These are phyloP conservation scores for Lactuca saligna DNA, from an alignment of 129 eudicot species.

Conservation along the genomic window DNA sequence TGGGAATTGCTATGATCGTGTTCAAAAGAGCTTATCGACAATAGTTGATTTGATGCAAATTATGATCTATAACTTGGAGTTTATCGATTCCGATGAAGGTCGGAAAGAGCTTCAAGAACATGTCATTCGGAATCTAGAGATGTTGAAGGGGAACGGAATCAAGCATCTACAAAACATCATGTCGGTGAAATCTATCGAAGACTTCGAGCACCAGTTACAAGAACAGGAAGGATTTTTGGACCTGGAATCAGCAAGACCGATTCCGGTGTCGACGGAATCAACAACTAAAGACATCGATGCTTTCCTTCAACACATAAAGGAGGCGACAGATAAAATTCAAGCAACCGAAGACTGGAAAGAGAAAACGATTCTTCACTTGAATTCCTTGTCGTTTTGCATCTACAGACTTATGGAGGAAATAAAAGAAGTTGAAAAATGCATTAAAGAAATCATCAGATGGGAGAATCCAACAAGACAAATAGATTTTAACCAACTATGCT, in stretches of 20 bases:
- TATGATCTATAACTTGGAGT: conserved; percentile 38
- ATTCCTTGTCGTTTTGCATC: conserved; percentile 57
- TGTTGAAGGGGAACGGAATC: conserved; percentile 41
- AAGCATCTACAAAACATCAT: conserved; percentile 34
- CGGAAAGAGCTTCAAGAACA: conserved; percentile 51
- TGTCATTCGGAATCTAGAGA: conserved; percentile 33
- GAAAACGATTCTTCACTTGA: conserved; percentile 37
- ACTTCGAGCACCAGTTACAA: conserved; percentile 21
- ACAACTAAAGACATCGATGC: conserved; percentile 20
- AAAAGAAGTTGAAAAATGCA: conserved; percentile 30
- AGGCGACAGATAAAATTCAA: conserved; percentile 29
- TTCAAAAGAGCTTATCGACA: conserved; percentile 40
- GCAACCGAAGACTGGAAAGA: conserved; percentile 38
- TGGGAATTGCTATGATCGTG: conserved; percentile 39
- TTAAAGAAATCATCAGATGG: conserved; percentile 46
- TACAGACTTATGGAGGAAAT: conserved; percentile 43
- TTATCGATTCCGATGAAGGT: conserved; percentile 21
- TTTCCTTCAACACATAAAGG: conserved; percentile 31
- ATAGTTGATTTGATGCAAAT: conserved; percentile 53
- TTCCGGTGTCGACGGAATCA: not conserved
- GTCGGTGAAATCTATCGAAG: conserved; percentile 22
- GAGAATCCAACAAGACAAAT: conserved; percentile 50
- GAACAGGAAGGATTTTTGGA: conserved; percentile 33
- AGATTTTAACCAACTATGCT: conserved; percentile 31
- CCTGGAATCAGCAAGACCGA: conserved; percentile 44